These are phyloP conservation scores for Cryptosporidium bovis DNA, from an alignment of 169 alveolate species.

Conservation along the genomic window DNA sequence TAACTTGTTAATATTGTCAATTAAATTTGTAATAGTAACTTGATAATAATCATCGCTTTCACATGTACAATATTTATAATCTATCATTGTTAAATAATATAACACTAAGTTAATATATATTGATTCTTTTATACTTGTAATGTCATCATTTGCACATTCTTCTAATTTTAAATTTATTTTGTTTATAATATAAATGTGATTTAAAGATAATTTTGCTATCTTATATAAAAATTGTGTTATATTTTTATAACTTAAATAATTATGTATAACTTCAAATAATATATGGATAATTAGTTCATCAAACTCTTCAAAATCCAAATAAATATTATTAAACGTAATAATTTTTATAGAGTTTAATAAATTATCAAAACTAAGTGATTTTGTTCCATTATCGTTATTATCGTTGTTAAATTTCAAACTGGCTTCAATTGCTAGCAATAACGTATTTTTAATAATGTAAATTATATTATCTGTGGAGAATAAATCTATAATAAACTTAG, in stretches of 20 bases:
- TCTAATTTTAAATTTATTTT: not conserved
- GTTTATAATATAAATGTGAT: not conserved
- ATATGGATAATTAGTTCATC: conserved; percentile 19
- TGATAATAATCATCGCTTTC: conserved; percentile 20
- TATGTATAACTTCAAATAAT: not conserved
- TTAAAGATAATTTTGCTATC: conserved; percentile 5
- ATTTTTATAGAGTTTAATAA: conserved; percentile 4
- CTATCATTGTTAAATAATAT: conserved; percentile 18
- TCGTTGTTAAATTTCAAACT: not conserved
- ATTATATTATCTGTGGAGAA: conserved; percentile 7
- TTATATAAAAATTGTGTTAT: conserved; percentile 23
- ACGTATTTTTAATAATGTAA: not conserved
- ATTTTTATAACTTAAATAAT: not conserved
- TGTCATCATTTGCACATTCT: not conserved
- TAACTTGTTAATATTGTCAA: conserved; percentile 6
- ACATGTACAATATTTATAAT: not conserved
- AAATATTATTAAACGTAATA: conserved; percentile 19
- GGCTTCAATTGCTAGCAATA: conserved; percentile 1
- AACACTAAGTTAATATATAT: conserved; percentile 12
- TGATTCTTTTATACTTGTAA: not conserved
- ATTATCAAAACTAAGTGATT: conserved; percentile 1
- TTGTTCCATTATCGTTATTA: not conserved
- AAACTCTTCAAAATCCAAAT: not conserved
- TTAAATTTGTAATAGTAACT: not conserved
- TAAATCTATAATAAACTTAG: conserved; percentile 1